Conservation (phyloP, 1,139 yeast species). For the Protomyces lactucae-debilis region DNA sequence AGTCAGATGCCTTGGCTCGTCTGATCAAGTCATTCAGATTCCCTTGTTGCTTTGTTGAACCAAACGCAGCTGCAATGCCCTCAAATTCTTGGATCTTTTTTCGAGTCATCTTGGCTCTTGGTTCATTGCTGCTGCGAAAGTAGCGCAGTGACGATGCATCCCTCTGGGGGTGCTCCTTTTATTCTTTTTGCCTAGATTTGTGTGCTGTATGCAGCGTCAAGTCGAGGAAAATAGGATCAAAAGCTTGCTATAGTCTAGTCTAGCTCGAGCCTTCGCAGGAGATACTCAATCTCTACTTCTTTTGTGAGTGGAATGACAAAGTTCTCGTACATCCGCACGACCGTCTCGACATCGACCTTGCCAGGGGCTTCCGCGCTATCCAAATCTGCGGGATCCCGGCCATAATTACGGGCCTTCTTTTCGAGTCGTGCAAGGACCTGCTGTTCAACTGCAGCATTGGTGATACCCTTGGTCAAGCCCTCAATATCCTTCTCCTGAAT, state of each 20-base stretch:
- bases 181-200: background rate
- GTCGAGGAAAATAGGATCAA: background rate
- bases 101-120: background rate
- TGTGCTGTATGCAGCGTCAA: background rate
- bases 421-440: conserved; percentile 72
- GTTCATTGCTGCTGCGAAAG: background rate
- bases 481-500: conserved; percentile 60
- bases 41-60: background rate
- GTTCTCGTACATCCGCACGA: conserved; percentile 74
- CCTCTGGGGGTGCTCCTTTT: background rate
- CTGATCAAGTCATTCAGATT: background rate
- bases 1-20: background rate
- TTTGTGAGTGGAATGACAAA: conserved; percentile 90
- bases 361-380: conserved; percentile 49
- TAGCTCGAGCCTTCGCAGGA: conserved; percentile 67
- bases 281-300: conserved; percentile 87
- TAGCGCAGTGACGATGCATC: background rate
- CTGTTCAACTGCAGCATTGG: conserved; percentile 80
- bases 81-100: background rate
- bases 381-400: conserved; percentile 72
- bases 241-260: background rate
- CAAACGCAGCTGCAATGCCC: too few relatives aligned
- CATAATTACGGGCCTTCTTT: conserved; percentile 78
- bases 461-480: conserved; percentile 76
- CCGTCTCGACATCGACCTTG: conserved; percentile 72